These are phyloP conservation scores for Trichoderma sp. DNA, from an alignment of 2,329 filamentous ascomycete species.

Conservation along the genomic window DNA sequence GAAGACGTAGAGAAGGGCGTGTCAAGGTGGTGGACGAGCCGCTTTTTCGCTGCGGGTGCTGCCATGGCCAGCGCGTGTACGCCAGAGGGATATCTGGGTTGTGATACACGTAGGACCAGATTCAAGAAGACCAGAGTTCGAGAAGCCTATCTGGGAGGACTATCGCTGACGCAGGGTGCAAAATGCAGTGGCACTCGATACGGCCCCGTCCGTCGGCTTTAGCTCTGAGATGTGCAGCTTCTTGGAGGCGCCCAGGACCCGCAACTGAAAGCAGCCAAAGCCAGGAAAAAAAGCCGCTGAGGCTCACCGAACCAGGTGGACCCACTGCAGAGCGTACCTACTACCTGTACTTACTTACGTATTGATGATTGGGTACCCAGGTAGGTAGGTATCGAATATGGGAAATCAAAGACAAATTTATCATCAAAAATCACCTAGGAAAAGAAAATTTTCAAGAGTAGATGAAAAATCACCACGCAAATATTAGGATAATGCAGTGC, in stretches of 20 bases:
- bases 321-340: background rate
- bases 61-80: background rate
- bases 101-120: background rate
- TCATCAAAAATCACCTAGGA: no score
- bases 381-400: no score
- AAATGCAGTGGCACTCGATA: background rate
- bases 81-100: background rate
- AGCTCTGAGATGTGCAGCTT: background rate
- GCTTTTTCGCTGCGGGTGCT: conserved; percentile 47
- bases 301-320: background rate
- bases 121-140: background rate
- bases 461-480: no score
- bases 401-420: no score
- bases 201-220: background rate
- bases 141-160: background rate
- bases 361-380: no score
- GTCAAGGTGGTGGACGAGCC: conserved; percentile 64
- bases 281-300: background rate
- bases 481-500: background rate
- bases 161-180: background rate
- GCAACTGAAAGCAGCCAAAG: background rate
- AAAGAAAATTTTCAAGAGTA: no score
- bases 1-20: conserved; percentile 62
- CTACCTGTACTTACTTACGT: no score
- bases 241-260: background rate